These are phyloP conservation scores for Leishmania tropica DNA, from an alignment of 208 protist species.

Conservation along the genomic window DNA sequence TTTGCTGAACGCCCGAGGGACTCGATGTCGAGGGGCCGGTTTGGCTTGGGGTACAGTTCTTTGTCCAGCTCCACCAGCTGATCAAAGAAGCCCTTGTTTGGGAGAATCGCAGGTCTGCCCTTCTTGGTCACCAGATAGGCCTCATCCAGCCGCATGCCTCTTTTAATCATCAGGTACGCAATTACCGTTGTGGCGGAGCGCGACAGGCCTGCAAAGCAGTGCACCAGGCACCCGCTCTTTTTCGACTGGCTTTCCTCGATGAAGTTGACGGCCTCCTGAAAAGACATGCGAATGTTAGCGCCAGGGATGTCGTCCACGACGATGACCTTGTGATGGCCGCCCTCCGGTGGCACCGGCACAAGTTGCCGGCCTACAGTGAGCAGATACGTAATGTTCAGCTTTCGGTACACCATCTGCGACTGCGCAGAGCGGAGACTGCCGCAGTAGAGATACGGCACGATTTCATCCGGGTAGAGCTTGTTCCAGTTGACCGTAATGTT, in stretches of 20 bases:
- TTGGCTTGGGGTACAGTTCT: constrained; percentile 55
- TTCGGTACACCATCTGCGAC: constrained; percentile 85
- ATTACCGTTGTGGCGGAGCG: constrained; percentile 88
- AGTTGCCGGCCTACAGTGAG: constrained; percentile 85
- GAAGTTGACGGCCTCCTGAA: constrained; percentile 73
- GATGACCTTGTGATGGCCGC: constrained; percentile 68
- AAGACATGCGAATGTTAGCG: constrained; percentile 75
- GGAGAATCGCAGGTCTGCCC: constrained; percentile 78
- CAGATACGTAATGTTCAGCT: constrained; percentile 79
- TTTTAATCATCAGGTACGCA: constrained; percentile 87
- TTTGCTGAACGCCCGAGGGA: constrained; percentile 43
- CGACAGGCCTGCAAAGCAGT: constrained; percentile 93
- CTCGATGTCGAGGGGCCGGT: constrained; percentile 55
- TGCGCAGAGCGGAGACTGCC: constrained; percentile 86
- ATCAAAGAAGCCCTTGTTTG: constrained; percentile 85
- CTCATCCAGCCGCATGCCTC: constrained; percentile 87
- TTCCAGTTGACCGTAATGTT: constrained; percentile 89
- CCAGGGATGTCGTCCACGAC: constrained; percentile 89
- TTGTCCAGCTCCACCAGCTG: constrained; percentile 75
- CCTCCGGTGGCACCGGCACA: constrained; percentile 66
- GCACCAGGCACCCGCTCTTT: constrained; percentile 74
- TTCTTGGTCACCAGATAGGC: constrained; percentile 77
- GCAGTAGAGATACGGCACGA: constrained; percentile 81
- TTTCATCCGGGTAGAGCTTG: constrained; percentile 91
- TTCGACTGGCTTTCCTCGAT: constrained; percentile 74